Evolutionary conservation across 208 protist genomes (phyloP), one percentile per base, ranked within the genome.

Genomic region (Leishmania gerbilli): DNA sequence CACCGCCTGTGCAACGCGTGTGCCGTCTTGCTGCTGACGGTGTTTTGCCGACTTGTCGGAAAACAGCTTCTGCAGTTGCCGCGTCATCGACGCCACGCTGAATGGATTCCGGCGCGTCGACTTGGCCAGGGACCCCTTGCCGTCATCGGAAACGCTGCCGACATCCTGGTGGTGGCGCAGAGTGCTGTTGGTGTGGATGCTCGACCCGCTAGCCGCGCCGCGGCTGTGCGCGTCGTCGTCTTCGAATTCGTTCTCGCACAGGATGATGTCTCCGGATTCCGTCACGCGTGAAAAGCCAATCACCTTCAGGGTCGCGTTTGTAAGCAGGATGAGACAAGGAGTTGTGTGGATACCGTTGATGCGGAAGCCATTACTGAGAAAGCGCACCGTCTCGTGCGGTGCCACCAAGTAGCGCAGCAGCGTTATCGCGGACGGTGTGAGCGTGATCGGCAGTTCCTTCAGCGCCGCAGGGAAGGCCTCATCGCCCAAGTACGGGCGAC

Each of bases 361-460:
- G 84, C 91, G 91, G 82, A 98, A 98, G 40, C 91, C 91, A 86
- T 98, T 98, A 77, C 93, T 92, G 82, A 98, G 92, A 74, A 95
- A 95, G 56, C 91, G 92, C 76, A 98, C 84, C 8, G 84, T 81
- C 74, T 98, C 93, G 77, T 90, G 84, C 13, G 93, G 93, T 17
- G 90, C 80, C 4, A 98, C 78, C 27, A 98, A 74, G 76, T 95
- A 91, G 64, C 86, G 89, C 72, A 98, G 83, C 75, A 98, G 79
- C 62, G 83, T 92, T 71, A 93, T 67, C 31, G 93, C 95, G 6
- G 93, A 95, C 7, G 88, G 88, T 13, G 81, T 91, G 13, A 96
- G 87, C 15, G 76, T 71, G 55, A 92, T 88, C 24, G 86, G 71
- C 13, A 82, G 60, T 71, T 92, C 89, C 31, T 95, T 88, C 81